These are phyloP conservation scores for Helminthosporium solani DNA, from an alignment of 2,329 filamentous ascomycete genomes.

Conservation along the genomic window DNA sequence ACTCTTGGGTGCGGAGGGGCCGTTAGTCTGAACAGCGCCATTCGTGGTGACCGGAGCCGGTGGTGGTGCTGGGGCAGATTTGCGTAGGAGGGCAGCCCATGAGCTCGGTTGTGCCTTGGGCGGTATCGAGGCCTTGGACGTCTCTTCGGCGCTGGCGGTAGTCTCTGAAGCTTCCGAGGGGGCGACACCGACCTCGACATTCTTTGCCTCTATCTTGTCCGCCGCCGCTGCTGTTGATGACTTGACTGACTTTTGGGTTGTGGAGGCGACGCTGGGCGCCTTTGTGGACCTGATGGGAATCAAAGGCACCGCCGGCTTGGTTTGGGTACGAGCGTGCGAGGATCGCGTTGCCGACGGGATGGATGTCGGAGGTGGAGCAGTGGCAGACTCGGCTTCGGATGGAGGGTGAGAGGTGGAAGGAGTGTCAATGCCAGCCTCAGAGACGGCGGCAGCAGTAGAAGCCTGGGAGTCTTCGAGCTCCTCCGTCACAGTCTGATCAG, in stretches of 20 bases:
- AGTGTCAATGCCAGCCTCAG: conserved; percentile 54
- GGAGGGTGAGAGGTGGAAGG: conserved; percentile 60
- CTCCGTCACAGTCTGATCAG: conserved; percentile 45
- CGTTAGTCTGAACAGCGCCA: conserved; percentile 39
- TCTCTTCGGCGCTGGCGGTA: conserved; percentile 29
- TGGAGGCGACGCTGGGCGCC: conserved; percentile 34
- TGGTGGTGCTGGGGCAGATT: conserved; percentile 42
- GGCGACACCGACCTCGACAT: conserved; percentile 10
- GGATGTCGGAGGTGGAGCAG: conserved; percentile 57
- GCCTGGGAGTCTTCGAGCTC: conserved; percentile 44
- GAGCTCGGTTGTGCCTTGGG: conserved; percentile 58
- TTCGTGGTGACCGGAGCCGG: conserved; percentile 32
- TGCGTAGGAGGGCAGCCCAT: conserved; percentile 69
- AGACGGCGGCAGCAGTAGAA: conserved; percentile 47
- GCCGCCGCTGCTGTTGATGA: conserved; percentile 22
- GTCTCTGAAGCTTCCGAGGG: conserved; percentile 12
- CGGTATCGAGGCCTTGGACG: conserved; percentile 44
- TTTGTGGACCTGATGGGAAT: conserved; percentile 51
- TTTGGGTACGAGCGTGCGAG: conserved; percentile 45
- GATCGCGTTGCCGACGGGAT: conserved; percentile 38
- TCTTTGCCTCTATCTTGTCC: conserved; percentile 18
- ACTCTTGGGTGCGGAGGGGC: conserved; percentile 50
- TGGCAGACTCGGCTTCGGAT: conserved; percentile 57
- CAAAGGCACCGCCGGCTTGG: conserved; percentile 54
- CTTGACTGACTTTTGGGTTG: conserved; percentile 39